Evolutionary conservation across 2,329 filamentous ascomycete genomes (phyloP), one percentile per base, ranked within the genome.

Genomic region (Fusarium udum): DNA sequence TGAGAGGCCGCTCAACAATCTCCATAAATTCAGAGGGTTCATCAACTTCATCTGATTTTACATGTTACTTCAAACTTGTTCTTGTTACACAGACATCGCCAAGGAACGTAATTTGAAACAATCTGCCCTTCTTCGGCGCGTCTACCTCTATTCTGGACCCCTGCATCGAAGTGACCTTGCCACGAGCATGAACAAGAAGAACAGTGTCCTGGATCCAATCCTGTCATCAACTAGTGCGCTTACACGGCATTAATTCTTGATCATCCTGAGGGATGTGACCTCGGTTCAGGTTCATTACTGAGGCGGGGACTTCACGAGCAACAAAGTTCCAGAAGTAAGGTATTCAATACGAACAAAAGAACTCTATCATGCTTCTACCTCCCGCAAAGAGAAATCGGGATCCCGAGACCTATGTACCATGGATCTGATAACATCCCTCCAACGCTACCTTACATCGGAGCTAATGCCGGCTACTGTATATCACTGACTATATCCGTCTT

Each of bases 371-470:
- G n/a, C 32, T 67, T 31, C 51, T 42, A 40, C 36, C 61, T 66
- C 57, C 24, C 28, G 4, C 34, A 42, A 51, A 53, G 48, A 68
- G 31, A 51, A 43, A 20, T 28, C 45, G 55, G 36, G 28, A 52
- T 42, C 14, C 53, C 28, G 39, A 57, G 34, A 40, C 70, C 18
- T 34, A 24, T 42, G 40, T 48, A 37, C 32, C 40, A 57, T 69
- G 45, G 56, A 74, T 74, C 67, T 59, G 71, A 74, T 65, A 74
- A 65, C 63, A 58, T 46, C 39, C 49, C 31, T 55, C 49, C 22
- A 65, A 72, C 59, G 67, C 67, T 73, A 73, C 71, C 71, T 73
- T 74, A 61, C 71, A 73, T 73, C 67, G 71, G 43, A 61, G 59
- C 48, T 63, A 63, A 55, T 52, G 49, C 51, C 40, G 55, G 36